These are phyloP conservation scores for Ceratobasidium sp. DNA, from an alignment of 1,284 basidiomycete genomes.

Conservation along the genomic window DNA sequence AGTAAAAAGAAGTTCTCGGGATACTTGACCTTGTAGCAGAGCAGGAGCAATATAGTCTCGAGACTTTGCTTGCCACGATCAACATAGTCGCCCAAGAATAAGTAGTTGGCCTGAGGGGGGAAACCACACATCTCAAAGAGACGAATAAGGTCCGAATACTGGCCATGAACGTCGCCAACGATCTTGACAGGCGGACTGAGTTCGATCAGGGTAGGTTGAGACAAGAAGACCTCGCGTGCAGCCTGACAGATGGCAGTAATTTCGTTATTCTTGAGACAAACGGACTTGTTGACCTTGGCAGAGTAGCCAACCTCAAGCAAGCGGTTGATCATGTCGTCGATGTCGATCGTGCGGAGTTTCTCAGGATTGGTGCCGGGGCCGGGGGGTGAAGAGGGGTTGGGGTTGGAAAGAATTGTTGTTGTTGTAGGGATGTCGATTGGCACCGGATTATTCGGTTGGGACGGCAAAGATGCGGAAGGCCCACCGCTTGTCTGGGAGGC, in stretches of 20 bases:
- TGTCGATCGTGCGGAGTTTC: constrained; percentile 76
- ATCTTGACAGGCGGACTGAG: constrained; percentile 99
- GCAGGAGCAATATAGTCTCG: constrained; percentile 95
- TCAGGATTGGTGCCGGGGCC: constrained; percentile 60
- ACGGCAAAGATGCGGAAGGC: constrained; percentile 54
- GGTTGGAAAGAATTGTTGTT: constrained; percentile 79
- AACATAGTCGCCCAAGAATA: constrained; percentile 99
- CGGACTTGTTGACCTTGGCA: constrained; percentile 96
- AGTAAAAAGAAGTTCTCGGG: constrained; percentile 99
- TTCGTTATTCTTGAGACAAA: constrained; percentile 97
- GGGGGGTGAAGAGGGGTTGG: constrained; percentile 51
- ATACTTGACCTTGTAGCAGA: constrained; percentile 99
- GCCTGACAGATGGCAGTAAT: constrained; percentile 96
- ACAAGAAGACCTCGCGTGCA: constrained; percentile 97
- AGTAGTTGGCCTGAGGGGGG: constrained; percentile 96
- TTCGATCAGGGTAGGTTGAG: constrained; percentile 97
- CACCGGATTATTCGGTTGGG: constrained; percentile 12
- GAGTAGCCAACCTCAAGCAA: constrained; percentile 98
- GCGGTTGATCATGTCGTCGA: constrained; percentile 98
- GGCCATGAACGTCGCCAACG: constrained; percentile 98
- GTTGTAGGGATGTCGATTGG: constrained; percentile 83
- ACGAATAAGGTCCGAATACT: constrained; percentile 98
- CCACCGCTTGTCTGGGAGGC: constrained; percentile 57
- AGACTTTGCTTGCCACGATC: constrained; percentile 99
- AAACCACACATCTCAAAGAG: constrained; percentile 99